Conservation (phyloP, 2,329 filamentous ascomycete species). For the Claviceps maximensis region DNA sequence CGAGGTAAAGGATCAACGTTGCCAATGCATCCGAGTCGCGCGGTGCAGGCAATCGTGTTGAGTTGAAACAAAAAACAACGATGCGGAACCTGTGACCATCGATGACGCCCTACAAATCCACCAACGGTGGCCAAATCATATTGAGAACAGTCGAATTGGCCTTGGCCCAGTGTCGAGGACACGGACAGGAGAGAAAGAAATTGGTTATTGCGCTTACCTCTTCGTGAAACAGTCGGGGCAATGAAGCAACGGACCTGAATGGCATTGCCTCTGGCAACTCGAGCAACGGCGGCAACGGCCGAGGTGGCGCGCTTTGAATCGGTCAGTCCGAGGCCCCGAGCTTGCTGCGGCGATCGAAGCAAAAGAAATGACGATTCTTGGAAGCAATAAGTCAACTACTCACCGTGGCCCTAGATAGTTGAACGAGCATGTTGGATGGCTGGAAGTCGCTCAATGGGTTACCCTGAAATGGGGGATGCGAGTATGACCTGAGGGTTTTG, state of each 20-base stretch:
- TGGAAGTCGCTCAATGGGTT: conserved; percentile 34
- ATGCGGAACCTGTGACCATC: neutral
- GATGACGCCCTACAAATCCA: neutral
- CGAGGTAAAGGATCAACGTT: neutral
- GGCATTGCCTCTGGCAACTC: conserved; percentile 26
- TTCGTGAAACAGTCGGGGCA: conserved; percentile 45
- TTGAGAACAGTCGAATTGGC: neutral
- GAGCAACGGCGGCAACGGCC: conserved; percentile 35
- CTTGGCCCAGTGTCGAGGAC: neutral
- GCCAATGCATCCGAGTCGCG: neutral
- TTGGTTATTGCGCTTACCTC: conserved; percentile 36
- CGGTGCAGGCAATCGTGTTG: neutral
- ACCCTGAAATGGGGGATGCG: conserved; percentile 19
- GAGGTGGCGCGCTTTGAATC: conserved; percentile 35
- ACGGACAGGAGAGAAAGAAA: neutral
- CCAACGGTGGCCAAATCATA: neutral
- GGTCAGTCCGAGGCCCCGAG: neutral
- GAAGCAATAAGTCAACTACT: conserved; percentile 15
- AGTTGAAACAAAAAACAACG: neutral
- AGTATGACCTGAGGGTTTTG: conserved; percentile 28
- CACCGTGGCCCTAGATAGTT: conserved; percentile 44
- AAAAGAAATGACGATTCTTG: neutral
- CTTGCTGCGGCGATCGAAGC: neutral
- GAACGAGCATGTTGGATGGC: conserved; percentile 40
- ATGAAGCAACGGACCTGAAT: conserved; percentile 44